These are phyloP conservation scores for Chaetoceros tenuissimus DNA, from an alignment of 108 stramenopile species.

Conservation along the genomic window DNA sequence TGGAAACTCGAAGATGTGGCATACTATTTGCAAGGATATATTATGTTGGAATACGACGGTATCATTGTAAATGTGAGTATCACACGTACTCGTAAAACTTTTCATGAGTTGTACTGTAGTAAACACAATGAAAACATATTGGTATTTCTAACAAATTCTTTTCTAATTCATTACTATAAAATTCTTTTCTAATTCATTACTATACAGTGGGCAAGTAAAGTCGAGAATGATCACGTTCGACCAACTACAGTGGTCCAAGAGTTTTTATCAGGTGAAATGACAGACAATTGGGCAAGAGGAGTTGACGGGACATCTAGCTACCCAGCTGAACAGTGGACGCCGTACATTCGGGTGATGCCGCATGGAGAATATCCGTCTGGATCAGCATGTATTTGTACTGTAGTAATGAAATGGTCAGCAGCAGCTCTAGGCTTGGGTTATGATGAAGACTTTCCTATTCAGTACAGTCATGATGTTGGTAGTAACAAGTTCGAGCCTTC, in stretches of 20 bases:
- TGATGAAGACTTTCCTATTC: too few species aligned
- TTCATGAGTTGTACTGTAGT: too few species aligned
- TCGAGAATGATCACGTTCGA: conserved; percentile 5
- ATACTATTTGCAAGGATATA: conserved; percentile 1
- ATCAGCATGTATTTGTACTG: conserved; percentile 10
- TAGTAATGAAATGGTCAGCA: too few species aligned
- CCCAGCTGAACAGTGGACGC: not conserved
- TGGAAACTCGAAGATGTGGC: not conserved
- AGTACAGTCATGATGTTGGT: not conserved
- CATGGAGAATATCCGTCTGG: conserved; percentile 12
- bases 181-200: too few species aligned
- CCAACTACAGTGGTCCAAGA: conserved; percentile 9
- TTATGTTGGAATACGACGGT: not conserved
- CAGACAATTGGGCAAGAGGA: not conserved
- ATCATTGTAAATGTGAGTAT: not conserved
- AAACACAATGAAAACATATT: too few species aligned
- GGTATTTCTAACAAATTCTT: too few species aligned
- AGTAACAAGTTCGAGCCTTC: not conserved
- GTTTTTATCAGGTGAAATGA: too few species aligned
- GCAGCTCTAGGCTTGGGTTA: too few species aligned
- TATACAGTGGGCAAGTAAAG: conserved; percentile 8
- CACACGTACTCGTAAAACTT: too few species aligned
- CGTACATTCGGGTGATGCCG: conserved; percentile 7
- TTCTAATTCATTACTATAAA: too few species aligned
- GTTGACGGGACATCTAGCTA: not conserved